These are phyloP conservation scores for Alternaria triticimaculans DNA, from an alignment of 2,329 filamentous ascomycete genomes.

Conservation along the genomic window DNA sequence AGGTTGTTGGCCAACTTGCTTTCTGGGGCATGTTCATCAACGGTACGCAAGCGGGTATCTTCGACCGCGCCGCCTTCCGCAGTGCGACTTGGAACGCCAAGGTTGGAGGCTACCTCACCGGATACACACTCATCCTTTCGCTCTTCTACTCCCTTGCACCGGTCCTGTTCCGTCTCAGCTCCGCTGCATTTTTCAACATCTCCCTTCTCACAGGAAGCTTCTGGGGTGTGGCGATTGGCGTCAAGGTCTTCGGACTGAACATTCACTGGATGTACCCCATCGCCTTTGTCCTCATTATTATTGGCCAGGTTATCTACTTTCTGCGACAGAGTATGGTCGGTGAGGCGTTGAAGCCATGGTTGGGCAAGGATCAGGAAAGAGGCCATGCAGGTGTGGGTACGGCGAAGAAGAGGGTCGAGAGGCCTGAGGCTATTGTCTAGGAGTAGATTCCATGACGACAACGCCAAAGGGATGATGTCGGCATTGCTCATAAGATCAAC, in stretches of 20 bases:
- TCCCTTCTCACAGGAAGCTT: constrained; percentile 93
- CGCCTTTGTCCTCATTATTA: constrained; percentile 89
- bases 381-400: constrained; percentile 38
- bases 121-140: constrained; percentile 82
- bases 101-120: constrained; percentile 82
- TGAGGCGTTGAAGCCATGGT: constrained; percentile 93
- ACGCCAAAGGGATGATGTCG: not conserved
- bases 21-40: constrained; percentile 91
- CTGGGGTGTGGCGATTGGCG: constrained; percentile 93
- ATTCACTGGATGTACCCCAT: constrained; percentile 95
- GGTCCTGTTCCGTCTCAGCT: constrained; percentile 85
- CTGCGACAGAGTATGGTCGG: constrained; percentile 80
- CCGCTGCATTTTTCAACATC: constrained; percentile 96
- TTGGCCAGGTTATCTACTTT: constrained; percentile 88
- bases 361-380: constrained; percentile 82
- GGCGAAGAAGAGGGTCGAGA: constrained; percentile 40
- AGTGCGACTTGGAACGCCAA: constrained; percentile 53
- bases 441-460: not conserved
- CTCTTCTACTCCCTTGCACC: constrained; percentile 91
- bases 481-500: not conserved
- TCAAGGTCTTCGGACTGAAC: constrained; percentile 78
- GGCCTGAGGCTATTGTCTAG: constrained; percentile 38
- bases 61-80: constrained; percentile 77
- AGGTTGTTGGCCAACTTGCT: constrained; percentile 89
- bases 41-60: constrained; percentile 87